These are phyloP conservation scores for Metschnikowia kunwiensis DNA, from an alignment of 805 yeast genomes.

Conservation along the genomic window DNA sequence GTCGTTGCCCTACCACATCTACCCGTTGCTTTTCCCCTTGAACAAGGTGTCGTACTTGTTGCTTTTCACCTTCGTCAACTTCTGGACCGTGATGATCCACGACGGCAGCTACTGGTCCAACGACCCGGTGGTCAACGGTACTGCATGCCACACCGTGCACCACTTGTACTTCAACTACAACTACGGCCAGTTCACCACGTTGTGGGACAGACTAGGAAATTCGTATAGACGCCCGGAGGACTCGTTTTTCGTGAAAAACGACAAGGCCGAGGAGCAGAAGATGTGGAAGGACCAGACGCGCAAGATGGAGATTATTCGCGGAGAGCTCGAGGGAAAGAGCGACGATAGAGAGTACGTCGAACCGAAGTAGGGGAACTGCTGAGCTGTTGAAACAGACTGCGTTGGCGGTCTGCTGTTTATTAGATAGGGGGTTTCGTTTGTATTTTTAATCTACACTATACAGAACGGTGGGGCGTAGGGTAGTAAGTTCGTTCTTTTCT, in stretches of 20 bases:
- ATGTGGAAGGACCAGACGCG: conserved; percentile 70
- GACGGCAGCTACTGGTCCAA: conserved; percentile 94
- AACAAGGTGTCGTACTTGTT: conserved; percentile 80
- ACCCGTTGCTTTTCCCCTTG: conserved; percentile 88
- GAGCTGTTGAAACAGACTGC: too few relatives aligned
- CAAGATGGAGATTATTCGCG: conserved; percentile 76
- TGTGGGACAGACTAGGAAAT: conserved; percentile 96
- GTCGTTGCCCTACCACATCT: conserved; percentile 89
- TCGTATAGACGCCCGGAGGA: conserved; percentile 91
- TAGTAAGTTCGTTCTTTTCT: too few relatives aligned
- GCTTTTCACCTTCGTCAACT: conserved; percentile 86
- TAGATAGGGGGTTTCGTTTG: too few relatives aligned
- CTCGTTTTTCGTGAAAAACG: conserved; percentile 62
- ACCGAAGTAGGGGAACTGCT: conserved; percentile 5
- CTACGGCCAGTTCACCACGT: conserved; percentile 96
- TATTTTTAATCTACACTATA: too few relatives aligned
- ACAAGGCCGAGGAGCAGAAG: conserved; percentile 52
- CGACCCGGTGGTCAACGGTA: conserved; percentile 93
- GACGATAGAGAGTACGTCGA: conserved; percentile 71
- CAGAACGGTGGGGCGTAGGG: too few relatives aligned
- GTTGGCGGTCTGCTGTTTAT: too few relatives aligned
- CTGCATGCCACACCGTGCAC: conserved; percentile 97
- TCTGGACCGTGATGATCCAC: conserved; percentile 98
- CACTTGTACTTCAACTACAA: conserved; percentile 96
- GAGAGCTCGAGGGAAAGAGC: conserved; percentile 70